Base-by-base conservation (phyloP, 345 rosid species). In the Eucalyptus pumila region DNA sequence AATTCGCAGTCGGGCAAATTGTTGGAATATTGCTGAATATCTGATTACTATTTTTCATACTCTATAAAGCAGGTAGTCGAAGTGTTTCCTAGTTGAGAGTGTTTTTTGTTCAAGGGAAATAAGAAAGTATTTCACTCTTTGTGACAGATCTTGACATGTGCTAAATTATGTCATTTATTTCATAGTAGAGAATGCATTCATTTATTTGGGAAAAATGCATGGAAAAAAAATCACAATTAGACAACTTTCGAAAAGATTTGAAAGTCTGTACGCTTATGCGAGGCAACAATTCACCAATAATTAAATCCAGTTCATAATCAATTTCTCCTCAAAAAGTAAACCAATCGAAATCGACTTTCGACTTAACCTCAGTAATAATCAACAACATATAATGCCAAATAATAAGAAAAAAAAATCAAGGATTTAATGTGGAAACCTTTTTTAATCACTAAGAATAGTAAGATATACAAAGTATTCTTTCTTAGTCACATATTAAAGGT, bases 401-500 rank as follows among this genome's bases (percentile, higher is more conserved):
- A 0, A 52, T 52, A 52, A 52, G 56, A 0, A 52, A 17, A 52
- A 9, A 17, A 52, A 17, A 3, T 0, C 9, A 7, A 7, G 9
- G 4, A 51, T 51, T 51, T 51, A 17, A 17, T 17, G 9, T 51
- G 56, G 4, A 17, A 51, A 51, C 4, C 16, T 50, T 50, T 0
- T 49, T 50, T 50, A 6, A 50, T 50, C 1, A 50, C 1, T 51
- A 0, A 51, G 4, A 52, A 52, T 52, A 7, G 9, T 17, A 52
- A 1, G 23, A 51, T 16, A 52, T 0, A 17, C 3, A 52, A 17
- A 52, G 0, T 17, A 52, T 52, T 17, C 2, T 0, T 17, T 52
- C 17, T 52, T 17, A 7, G 24, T 17, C 24, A 52, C 24, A 7
- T 0, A 52, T 17, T 52, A 52, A 9, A 52, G 56, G 0, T 3